Evolutionary conservation across 2,329 filamentous ascomycete genomes (phyloP).

Genomic region (Myriosclerotinia scirpicola): DNA sequence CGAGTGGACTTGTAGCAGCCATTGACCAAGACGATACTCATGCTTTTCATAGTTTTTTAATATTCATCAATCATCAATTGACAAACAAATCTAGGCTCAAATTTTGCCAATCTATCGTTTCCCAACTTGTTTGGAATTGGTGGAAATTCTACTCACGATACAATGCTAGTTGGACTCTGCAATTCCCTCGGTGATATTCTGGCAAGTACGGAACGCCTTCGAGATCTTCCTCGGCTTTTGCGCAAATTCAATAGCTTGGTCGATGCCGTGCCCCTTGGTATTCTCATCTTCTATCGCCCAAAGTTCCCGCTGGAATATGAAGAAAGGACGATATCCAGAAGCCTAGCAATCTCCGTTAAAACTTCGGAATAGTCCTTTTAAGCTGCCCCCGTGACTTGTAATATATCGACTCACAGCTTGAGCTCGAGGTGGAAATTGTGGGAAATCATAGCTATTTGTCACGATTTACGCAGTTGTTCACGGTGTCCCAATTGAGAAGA

Average conservation of each 20-base stretch:
- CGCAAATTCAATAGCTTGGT: slow-evolving; percentile 40
- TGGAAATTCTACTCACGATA: slow-evolving; percentile 45
- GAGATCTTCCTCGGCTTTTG: slow-evolving; percentile 67
- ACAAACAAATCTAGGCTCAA: slow-evolving; percentile 45
- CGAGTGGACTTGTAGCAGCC: background rate
- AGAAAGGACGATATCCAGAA: slow-evolving; percentile 54
- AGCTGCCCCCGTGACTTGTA: slow-evolving; percentile 62
- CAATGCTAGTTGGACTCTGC: slow-evolving; percentile 58
- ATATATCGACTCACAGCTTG: slow-evolving; percentile 56
- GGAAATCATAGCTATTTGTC: slow-evolving; percentile 43
- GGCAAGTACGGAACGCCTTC: slow-evolving; percentile 54
- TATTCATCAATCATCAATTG: background rate
- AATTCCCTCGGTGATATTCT: slow-evolving; percentile 57
- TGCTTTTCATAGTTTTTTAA: too few species aligned
- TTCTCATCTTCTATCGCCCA: slow-evolving; percentile 59
- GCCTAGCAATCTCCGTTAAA: slow-evolving; percentile 57
- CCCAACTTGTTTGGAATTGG: slow-evolving; percentile 48
- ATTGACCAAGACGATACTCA: background rate
- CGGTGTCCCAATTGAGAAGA: slow-evolving; percentile 65
- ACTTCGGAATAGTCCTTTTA: slow-evolving; percentile 58
- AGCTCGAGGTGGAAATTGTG: slow-evolving; percentile 44
- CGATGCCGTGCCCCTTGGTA: slow-evolving; percentile 53
- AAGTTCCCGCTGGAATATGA: slow-evolving; percentile 65
- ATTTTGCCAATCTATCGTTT: slow-evolving; percentile 51
- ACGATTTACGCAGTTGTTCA: slow-evolving; percentile 67